Evolutionary conservation across 2,329 filamentous ascomycete species (phyloP).

Genomic region (Beauveria bassiana): DNA sequence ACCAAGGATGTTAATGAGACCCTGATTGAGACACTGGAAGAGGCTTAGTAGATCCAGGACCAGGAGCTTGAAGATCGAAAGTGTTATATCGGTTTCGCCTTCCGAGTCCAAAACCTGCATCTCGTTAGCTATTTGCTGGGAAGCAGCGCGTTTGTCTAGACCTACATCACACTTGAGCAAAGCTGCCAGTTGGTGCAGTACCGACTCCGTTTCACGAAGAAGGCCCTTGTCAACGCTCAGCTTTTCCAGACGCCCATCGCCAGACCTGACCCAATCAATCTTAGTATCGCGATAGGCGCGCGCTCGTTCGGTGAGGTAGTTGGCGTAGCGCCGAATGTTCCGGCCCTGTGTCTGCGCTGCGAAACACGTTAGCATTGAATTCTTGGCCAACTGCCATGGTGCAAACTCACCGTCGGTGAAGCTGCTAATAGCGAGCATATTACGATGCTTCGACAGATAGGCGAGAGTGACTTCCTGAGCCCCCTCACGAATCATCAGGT

Average conservation of each 20-base stretch:
- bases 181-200: conserved; percentile 80
- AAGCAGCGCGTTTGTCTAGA: conserved; percentile 13
- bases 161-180: conserved; percentile 84
- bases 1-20: conserved; percentile 91
- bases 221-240: conserved; percentile 87
- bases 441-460: conserved; percentile 75
- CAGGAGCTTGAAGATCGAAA: conserved; percentile 85
- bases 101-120: conserved; percentile 74
- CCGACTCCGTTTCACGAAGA: conserved; percentile 80
- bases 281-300: conserved; percentile 77
- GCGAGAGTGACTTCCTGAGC: conserved; percentile 79
- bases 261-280: conserved; percentile 80
- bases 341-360: conserved; percentile 87
- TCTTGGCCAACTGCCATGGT: too few relatives aligned
- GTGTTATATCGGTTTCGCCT: conserved; percentile 90
- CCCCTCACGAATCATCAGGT: conserved; percentile 96
- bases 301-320: conserved; percentile 77
- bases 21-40: conserved; percentile 94
- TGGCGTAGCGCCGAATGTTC: conserved; percentile 87
- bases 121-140: conserved; percentile 8
- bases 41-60: conserved; percentile 83
- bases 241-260: conserved; percentile 75
- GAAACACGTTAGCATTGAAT: neutral
- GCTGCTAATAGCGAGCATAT: conserved; percentile 76
- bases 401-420: conserved; percentile 76